Evolutionary conservation across 306 rosid species (phyloP).

Genomic region (Corylus heterophylla): DNA sequence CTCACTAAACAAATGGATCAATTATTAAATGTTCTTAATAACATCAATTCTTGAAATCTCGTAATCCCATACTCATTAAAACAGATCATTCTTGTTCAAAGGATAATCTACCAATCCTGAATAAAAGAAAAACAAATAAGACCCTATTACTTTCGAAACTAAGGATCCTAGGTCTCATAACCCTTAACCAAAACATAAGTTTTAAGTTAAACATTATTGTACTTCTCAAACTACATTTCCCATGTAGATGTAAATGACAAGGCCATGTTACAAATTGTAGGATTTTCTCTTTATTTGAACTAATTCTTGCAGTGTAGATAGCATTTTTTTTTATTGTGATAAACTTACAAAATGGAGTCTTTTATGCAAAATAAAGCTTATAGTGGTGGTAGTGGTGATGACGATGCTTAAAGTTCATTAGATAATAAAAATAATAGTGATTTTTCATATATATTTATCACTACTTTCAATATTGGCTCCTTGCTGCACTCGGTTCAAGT

Average conservation of each 20-base stretch:
- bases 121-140: no score
- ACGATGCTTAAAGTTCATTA: background rate
- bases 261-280: background rate
- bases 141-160: background rate
- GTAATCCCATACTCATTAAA: background rate
- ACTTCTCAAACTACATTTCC: background rate
- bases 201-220: no score
- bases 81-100: background rate
- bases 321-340: background rate
- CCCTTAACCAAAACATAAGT: background rate
- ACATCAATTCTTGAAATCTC: no score
- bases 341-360: background rate
- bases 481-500: background rate
- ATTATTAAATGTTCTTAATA: no score
- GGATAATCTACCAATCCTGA: background rate
- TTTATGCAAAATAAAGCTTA: no score
- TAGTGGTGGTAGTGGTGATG: background rate
- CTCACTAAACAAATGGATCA: background rate
- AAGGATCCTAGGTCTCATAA: background rate
- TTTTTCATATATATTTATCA: background rate
- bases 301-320: background rate
- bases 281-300: background rate
- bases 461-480: background rate
- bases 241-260: background rate
- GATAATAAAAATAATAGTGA: background rate